These are phyloP conservation scores for Blumeriella jaapii DNA, from an alignment of 2,329 filamentous ascomycete species.

Conservation along the genomic window DNA sequence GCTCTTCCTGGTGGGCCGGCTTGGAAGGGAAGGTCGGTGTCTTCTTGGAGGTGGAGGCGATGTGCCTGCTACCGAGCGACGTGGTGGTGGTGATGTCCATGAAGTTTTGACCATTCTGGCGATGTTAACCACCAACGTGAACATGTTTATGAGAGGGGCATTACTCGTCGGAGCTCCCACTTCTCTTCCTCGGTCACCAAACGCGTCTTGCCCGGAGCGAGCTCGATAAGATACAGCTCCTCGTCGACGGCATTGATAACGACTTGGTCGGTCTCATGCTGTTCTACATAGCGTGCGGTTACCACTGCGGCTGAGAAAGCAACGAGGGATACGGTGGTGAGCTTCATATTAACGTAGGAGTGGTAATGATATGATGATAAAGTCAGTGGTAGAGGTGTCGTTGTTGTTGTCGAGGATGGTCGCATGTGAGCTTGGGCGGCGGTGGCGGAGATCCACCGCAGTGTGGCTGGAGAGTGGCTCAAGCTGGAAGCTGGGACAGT, in stretches of 20 bases:
- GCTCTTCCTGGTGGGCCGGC: slow-evolving; percentile 50
- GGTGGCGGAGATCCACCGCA: too few relatives aligned
- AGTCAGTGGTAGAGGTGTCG: not conserved
- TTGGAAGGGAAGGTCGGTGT: slow-evolving; percentile 53
- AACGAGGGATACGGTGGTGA: slow-evolving; percentile 36
- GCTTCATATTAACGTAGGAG: slow-evolving; percentile 35
- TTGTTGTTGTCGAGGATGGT: slow-evolving; percentile 1
- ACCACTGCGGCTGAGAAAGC: slow-evolving; percentile 41
- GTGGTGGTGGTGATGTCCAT: slow-evolving; percentile 82
- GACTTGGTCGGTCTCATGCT: slow-evolving; percentile 38
- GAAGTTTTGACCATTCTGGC: slow-evolving; percentile 74
- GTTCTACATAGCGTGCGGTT: slow-evolving; percentile 45
- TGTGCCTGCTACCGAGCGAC: too few relatives aligned
- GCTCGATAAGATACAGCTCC: slow-evolving; percentile 66
- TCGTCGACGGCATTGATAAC: slow-evolving; percentile 32
- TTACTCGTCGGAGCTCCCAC: slow-evolving; percentile 75
- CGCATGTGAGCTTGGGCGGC: too few relatives aligned
- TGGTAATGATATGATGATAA: slow-evolving; percentile 1
- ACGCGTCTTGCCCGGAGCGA: slow-evolving; percentile 68
- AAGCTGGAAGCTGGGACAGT: too few relatives aligned
- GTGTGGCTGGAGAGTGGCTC: too few relatives aligned
- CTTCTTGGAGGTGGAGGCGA: slow-evolving; percentile 31
- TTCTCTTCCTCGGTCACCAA: slow-evolving; percentile 95
- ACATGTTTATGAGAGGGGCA: slow-evolving; percentile 26
- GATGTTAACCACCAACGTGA: slow-evolving; percentile 1